Evolutionary conservation across 202 grass and related monocot genomes (phyloP), one percentile per base, ranked within the genome.

Genomic region (Panicum hallii): DNA sequence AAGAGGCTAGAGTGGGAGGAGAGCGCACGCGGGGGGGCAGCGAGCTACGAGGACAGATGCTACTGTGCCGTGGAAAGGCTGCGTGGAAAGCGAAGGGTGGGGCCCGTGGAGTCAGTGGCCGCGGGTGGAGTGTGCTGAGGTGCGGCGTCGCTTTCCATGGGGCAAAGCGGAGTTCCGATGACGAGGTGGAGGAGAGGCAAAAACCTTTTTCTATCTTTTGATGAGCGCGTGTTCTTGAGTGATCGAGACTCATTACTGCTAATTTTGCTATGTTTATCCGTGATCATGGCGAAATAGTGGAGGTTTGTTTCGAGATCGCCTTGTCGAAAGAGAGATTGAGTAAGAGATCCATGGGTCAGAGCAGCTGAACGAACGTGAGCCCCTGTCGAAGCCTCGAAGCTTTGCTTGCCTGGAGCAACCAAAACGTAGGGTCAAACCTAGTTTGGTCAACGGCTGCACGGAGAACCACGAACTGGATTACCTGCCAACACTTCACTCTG

Each of bases 81-180:
- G 78, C 67, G 48, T 70, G 78, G 30, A 82, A 82, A 74, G 46
- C 2, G 5, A 14, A 9, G 2, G 2, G 16, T 50, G 83, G 83
- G 88, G 10, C 66, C 79, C 22, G 4, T 4, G 0, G 0, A 11
- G 57, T 78, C 83, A 87, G 88, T 83, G 74, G 0, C 47, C 12
- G 15, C 11, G 22, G 32, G 49, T 6, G 68, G 45, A 13, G 16
- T 9, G 20, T 4, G 78, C 45, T 46, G 26, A 17, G 79, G 74
- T 75, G 58, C 54, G 84, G 32, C 79, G 74, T 87, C 84, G 50
- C 80, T 83, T 90, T 83, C 61, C 17, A 74, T 73, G 58, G 68
- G 5, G 42, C 67, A 78, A 72, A 43, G 77, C 40, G 47, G 72
- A 49, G 88, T 72, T 86, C 82, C 64, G 23, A 81, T 43, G 11